phyloP scores from a whole-genome alignment of 257 asterid genomes.

The Gentiana dahurica region DNA sequence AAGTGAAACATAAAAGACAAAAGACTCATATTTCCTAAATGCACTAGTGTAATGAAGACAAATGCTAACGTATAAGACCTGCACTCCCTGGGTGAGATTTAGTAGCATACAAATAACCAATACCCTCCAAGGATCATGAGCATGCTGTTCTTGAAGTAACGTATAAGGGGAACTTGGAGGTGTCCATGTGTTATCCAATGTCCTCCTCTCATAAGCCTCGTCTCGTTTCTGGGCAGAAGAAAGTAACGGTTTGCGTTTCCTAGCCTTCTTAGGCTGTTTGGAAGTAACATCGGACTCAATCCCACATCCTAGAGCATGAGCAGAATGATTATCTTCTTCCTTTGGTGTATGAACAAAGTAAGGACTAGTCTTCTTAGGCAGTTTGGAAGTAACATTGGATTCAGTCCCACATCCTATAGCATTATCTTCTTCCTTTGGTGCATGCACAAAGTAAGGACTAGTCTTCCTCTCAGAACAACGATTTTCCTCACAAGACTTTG shows the following conservation, averaged over 20 bases:
- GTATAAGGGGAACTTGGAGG: slow-evolving; percentile 72
- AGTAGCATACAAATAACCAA: slow-evolving; percentile 86
- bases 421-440: slow-evolving; percentile 11
- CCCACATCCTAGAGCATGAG: slow-evolving; percentile 8
- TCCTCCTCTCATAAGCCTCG: slow-evolving; percentile 57
- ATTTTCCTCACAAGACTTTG: slow-evolving; percentile 1
- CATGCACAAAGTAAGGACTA: slow-evolving; percentile 24
- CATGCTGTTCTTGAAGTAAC: slow-evolving; percentile 84
- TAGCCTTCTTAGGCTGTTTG: slow-evolving; percentile 11
- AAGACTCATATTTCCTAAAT: not conserved
- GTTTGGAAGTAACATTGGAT: slow-evolving; percentile 7
- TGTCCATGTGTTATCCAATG: slow-evolving; percentile 49
- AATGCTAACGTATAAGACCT: slow-evolving; percentile 28
- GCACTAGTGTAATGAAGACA: too few relatives aligned
- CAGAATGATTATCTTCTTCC: slow-evolving; percentile 8
- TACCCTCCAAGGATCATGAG: slow-evolving; percentile 94
- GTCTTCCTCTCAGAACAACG: slow-evolving; percentile 11
- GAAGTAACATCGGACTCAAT: slow-evolving; percentile 9
- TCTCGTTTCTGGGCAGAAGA: slow-evolving; percentile 46
- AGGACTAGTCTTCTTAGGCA: slow-evolving; percentile 25
- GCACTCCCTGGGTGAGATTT: slow-evolving; percentile 63
- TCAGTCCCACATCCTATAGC: slow-evolving; percentile 10
- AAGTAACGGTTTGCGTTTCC: slow-evolving; percentile 16
- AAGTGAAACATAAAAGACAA: too few relatives aligned
- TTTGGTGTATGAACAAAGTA: slow-evolving; percentile 18